Conservation (phyloP, 1,139 yeast genomes). For the Pneumocystis jirovecii region DNA sequence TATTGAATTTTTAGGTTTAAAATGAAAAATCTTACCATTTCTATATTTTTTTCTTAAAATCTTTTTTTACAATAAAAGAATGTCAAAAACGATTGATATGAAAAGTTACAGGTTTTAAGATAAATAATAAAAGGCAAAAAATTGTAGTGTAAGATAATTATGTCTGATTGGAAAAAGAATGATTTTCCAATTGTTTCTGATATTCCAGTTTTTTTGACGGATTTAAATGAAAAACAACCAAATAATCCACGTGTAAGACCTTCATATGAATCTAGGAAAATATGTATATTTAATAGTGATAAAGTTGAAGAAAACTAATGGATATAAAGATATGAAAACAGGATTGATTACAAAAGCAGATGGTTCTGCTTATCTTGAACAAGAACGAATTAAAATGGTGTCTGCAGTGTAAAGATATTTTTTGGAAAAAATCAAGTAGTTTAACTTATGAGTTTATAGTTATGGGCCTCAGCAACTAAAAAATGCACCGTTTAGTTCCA, state of each 20-base stretch:
- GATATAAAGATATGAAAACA: conserved; percentile 31
- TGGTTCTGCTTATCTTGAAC: conserved; percentile 73
- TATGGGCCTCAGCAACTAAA: conserved; percentile 75
- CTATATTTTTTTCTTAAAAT: neutral
- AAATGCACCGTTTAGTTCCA: neutral
- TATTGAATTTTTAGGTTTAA: neutral
- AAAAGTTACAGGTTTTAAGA: neutral
- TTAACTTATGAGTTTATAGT: neutral
- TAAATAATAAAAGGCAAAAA: neutral
- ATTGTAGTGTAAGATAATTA: neutral
- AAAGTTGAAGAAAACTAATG: conserved; percentile 3
- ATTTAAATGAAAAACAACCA: neutral
- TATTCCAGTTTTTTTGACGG: conserved; percentile 14
- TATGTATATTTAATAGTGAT: neutral
- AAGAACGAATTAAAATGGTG: conserved; percentile 45
- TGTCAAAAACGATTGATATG: no score
- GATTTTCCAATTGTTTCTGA: conserved; percentile 26
- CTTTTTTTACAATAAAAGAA: conserved; percentile 1
- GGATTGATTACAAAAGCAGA: conserved; percentile 58
- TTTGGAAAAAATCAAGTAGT: neutral
- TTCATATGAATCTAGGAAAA: neutral
- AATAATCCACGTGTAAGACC: neutral
- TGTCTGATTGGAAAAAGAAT: conserved; percentile 25
- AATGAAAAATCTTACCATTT: neutral
- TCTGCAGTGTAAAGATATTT: conserved; percentile 41